These are phyloP conservation scores for Dysphania ambrosioides DNA, from an alignment of 148 eudicot species.

Conservation along the genomic window DNA sequence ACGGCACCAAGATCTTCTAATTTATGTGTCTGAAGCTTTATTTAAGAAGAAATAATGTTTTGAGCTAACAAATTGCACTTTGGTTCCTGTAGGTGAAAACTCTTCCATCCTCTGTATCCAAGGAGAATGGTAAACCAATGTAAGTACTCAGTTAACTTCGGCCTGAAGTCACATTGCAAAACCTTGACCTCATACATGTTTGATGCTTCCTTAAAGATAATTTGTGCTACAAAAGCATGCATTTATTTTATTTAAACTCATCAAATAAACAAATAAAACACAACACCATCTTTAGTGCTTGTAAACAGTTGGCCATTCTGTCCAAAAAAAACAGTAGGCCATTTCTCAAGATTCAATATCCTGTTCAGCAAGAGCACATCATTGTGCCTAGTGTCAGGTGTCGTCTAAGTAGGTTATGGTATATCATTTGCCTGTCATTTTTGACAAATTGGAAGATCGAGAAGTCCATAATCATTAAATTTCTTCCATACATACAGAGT, in stretches of 20 bases:
- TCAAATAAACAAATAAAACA: neutral
- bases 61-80: constrained; percentile 19
- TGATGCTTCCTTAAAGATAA: neutral
- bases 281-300: neutral
- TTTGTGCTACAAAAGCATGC: neutral
- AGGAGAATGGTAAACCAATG: constrained; percentile 31
- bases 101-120: constrained; percentile 30
- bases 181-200: neutral
- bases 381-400: neutral
- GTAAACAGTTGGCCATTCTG: neutral
- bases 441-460: neutral
- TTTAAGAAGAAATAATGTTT: neutral
- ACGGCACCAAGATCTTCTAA: neutral
- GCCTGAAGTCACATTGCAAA: neutral
- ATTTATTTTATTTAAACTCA: too few species aligned
- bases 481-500: constrained; percentile 29
- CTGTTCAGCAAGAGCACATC: neutral
- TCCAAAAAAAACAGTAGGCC: neutral
- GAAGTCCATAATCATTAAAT: neutral
- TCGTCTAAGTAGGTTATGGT: neutral
- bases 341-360: neutral
- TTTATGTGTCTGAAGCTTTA: neutral
- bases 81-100: constrained; percentile 29
- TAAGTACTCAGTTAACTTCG: constrained; percentile 28
- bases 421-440: neutral